phyloP scores from a whole-genome alignment of 208 protist genomes.

The Leishmania arabica region DNA sequence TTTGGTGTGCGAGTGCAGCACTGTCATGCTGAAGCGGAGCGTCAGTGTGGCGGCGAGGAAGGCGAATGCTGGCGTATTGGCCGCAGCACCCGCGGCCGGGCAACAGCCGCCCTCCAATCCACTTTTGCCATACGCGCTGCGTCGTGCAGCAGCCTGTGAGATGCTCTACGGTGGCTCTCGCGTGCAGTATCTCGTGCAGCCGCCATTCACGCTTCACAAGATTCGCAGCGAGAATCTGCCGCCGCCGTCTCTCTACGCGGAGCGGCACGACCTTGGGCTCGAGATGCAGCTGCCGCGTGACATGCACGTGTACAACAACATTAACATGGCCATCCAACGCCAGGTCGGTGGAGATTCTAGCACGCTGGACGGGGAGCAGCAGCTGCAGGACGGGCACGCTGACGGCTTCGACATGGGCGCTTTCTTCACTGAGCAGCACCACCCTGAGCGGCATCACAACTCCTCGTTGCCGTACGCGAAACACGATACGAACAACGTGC shows the following conservation, averaged over 20 bases:
- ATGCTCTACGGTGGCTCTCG: constrained; percentile 85
- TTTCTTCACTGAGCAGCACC: constrained; percentile 40
- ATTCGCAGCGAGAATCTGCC: constrained; percentile 70
- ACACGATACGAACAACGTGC: constrained; percentile 62
- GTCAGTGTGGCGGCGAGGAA: neutral
- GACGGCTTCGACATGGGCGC: constrained; percentile 43
- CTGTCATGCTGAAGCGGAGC: constrained; percentile 21
- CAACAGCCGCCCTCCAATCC: constrained; percentile 8
- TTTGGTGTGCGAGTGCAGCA: neutral
- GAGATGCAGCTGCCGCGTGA: constrained; percentile 67
- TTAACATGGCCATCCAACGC: constrained; percentile 37
- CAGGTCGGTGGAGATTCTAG: constrained; percentile 25
- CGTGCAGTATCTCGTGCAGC: constrained; percentile 55
- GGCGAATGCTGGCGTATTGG: neutral
- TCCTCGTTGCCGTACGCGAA: constrained; percentile 52
- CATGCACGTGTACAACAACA: constrained; percentile 31
- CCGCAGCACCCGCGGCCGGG: neutral
- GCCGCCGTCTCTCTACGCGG: constrained; percentile 42
- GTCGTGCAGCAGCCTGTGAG: constrained; percentile 58
- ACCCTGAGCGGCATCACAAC: constrained; percentile 65
- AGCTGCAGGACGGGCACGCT: neutral
- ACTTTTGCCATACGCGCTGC: constrained; percentile 76
- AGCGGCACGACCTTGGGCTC: constrained; percentile 62
- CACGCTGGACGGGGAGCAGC: constrained; percentile 5
- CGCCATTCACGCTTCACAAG: constrained; percentile 49